A percentile compares a stretch with the other conserved stretches of the same genome.
These are phyloP conservation scores for Fusarium sp. DNA, from an alignment of 2,329 filamentous ascomycete genomes.

Conservation along the genomic window DNA sequence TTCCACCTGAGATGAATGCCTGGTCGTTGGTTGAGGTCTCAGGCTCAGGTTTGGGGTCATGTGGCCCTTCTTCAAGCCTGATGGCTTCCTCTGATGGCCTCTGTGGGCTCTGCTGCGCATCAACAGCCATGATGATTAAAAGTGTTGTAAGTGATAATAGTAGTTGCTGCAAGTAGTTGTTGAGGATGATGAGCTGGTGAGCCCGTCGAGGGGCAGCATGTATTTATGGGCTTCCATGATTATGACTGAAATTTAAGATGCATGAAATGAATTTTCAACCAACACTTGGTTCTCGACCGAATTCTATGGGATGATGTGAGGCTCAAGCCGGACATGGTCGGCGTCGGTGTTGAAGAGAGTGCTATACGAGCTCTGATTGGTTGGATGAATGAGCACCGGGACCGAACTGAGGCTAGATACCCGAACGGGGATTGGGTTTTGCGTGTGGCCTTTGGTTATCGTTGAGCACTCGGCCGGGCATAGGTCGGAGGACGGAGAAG, in stretches of 20 bases:
- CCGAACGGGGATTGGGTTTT: background rate
- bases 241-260: background rate
- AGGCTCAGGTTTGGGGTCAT: background rate
- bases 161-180: background rate
- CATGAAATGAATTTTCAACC: background rate
- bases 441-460: background rate
- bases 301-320: background rate
- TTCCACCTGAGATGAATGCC: background rate
- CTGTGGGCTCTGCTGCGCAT: background rate
- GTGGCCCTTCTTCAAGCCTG: background rate
- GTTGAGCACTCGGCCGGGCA: background rate
- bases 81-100: background rate
- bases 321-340: background rate
- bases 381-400: background rate
- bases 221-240: background rate
- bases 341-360: conserved; percentile 1
- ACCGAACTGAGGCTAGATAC: background rate
- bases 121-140: background rate
- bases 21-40: background rate
- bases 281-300: background rate
- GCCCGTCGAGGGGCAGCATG: background rate
- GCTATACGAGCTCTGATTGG: conserved; percentile 5
- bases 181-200: background rate
- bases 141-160: background rate
- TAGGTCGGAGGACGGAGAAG: background rate